Evolutionary conservation across 2,329 filamentous ascomycete genomes (phyloP), one percentile per base, ranked within the genome.

Genomic region (Drechslerella dactyloides): DNA sequence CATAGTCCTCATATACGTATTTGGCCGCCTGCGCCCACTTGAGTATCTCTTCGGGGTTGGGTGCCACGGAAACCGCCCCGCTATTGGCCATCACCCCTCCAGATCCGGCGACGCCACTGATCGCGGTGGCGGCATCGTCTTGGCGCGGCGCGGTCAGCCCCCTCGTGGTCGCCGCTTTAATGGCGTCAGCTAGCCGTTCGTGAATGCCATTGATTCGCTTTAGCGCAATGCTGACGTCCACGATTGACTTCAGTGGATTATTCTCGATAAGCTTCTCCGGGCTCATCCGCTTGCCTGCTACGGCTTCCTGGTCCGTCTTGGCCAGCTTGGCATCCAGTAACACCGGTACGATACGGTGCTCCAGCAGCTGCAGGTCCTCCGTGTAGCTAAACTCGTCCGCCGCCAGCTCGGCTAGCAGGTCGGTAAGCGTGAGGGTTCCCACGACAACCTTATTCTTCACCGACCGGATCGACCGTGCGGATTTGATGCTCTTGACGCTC

Each of bases 311-410:
- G 73, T 87, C 85, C 0, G 87, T 87, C 70, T 90, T 89, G 11
- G 97, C 84, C 7, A 96, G 90, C 74, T 92, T 91, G 8, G 89
- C 91, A 57, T 75, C 69, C 44, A 99, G 82, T 1, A 99, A 84
- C 1, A 97, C 93, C 0, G 94, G 94, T 63, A 99, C 90, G 21
- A 99, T 93, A 63, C 94, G 94, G 76, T 96, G 93, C 6, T 97
- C 93, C 33, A 99, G 81, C 0, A 94, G 97, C 78, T 92, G 91
- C 33, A 99, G 84, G 80, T 99, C 94, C 61, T 93, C 86, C 80
- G 89, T 89, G 78, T 97, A 99, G 75, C 94, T 89, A 50, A 85
- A 82, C 79, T 99, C 94, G 76, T 97, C 94, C 3, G 89, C 85
- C 10, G 86, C 83, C 74, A 99, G 87, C 77, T 96, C 92, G 58